phyloP scores from a whole-genome alignment of 73 alveolate species.

The Durusdinium trenchii region DNA sequence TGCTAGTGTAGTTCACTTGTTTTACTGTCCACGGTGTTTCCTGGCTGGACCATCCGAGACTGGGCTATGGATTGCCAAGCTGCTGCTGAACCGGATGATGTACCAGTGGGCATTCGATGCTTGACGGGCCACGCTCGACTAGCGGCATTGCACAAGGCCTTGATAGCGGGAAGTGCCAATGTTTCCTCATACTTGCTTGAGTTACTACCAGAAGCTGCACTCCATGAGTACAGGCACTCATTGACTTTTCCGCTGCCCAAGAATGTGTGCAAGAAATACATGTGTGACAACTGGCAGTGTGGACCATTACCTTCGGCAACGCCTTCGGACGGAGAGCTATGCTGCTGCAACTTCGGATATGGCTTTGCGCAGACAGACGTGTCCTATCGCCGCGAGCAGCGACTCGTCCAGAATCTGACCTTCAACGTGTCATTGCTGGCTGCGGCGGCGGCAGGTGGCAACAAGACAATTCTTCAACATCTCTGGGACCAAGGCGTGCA shows the following conservation, averaged over 20 bases:
- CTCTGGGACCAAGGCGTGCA: neutral
- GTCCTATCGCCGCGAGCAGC: neutral
- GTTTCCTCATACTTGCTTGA: neutral
- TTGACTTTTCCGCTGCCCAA: neutral
- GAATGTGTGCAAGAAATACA: neutral
- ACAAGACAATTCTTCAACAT: neutral
- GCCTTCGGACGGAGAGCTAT: neutral
- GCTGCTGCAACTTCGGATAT: neutral
- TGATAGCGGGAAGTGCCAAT: neutral
- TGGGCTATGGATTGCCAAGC: neutral
- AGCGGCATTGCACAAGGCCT: neutral
- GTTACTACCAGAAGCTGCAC: neutral
- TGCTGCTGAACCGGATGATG: neutral
- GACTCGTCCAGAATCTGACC: neutral
- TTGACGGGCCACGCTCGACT: neutral
- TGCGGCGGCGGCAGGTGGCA: constrained; percentile 10
- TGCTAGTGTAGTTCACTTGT: too few species aligned
- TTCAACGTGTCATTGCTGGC: neutral
- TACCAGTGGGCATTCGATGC: neutral
- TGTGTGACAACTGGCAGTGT: neutral
- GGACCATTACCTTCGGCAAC: neutral
- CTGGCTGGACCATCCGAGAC: too few species aligned
- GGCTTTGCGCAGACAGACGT: neutral
- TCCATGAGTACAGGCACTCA: neutral
- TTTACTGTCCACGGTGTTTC: too few species aligned